phyloP scores from a whole-genome alignment of 352 stramenopile genomes.

The Phytophthora constricta region DNA sequence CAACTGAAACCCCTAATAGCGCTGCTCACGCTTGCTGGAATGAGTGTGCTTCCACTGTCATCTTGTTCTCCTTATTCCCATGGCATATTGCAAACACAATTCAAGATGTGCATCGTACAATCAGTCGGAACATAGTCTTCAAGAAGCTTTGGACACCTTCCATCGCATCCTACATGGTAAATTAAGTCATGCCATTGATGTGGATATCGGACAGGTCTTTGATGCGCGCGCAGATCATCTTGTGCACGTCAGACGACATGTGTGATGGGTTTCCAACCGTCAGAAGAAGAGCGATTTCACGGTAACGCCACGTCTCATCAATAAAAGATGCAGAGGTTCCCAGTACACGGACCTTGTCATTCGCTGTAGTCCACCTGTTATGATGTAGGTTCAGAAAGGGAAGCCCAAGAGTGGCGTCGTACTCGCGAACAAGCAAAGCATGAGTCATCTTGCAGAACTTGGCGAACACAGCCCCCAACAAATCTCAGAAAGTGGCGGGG shows the following conservation, averaged over 20 bases:
- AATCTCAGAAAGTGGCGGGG: not conserved
- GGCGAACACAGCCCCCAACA: not conserved
- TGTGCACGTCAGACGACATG: not conserved
- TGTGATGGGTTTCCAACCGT: conserved; percentile 10
- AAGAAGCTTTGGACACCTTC: not conserved
- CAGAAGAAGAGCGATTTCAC: conserved; percentile 10
- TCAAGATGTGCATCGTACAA: not conserved
- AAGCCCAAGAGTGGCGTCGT: not conserved
- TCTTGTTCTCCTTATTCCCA: not conserved
- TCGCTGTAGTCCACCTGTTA: not conserved
- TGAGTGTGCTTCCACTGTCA: not conserved
- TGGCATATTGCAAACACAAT: not conserved
- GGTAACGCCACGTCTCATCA: not conserved
- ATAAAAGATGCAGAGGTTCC: not conserved
- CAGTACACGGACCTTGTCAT: not conserved
- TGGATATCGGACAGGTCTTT: conserved; percentile 1
- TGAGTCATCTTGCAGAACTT: not conserved
- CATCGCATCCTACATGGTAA: not conserved
- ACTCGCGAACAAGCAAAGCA: not conserved
- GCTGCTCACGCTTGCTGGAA: not conserved
- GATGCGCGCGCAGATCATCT: conserved; percentile 4
- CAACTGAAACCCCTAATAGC: too few relatives aligned
- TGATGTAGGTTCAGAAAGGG: not conserved
- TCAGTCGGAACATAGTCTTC: too few relatives aligned
- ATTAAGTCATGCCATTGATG: not conserved